A percentile compares a stretch with the other conserved stretches of the same genome.
phyloP scores from a whole-genome alignment of 257 asterid species.

The Dorcoceras hygrometricum region DNA sequence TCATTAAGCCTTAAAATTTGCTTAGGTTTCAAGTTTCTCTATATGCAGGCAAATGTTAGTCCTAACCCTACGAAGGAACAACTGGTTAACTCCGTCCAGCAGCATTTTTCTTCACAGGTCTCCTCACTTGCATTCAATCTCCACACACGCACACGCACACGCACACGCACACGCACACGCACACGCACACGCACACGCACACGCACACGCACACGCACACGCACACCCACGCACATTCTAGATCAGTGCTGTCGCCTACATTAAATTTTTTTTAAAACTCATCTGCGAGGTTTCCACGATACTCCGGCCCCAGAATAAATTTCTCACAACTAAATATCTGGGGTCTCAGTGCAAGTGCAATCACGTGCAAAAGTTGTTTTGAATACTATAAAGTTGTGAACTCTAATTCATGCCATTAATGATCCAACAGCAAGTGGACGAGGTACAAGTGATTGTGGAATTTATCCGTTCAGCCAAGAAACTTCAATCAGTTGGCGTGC shows the following conservation, averaged over 20 bases:
- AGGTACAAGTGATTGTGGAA: slow-evolving; percentile 71
- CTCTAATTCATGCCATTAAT: slow-evolving; percentile 16
- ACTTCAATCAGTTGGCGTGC: slow-evolving; percentile 38
- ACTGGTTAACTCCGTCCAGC: slow-evolving; percentile 57
- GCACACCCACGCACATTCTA: neutral
- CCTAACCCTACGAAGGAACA: slow-evolving; percentile 69
- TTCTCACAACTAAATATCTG: neutral
- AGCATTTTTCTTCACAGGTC: slow-evolving; percentile 81
- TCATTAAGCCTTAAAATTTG: neutral
- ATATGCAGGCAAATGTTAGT: slow-evolving; percentile 51
- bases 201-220: neutral
- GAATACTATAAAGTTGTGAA: neutral
- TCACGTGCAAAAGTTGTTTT: neutral
- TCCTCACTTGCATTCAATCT: neutral
- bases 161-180: neutral
- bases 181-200: neutral
- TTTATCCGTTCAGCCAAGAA: slow-evolving; percentile 74
- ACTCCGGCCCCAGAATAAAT: too few relatives aligned
- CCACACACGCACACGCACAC: neutral
- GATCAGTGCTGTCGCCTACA: neutral
- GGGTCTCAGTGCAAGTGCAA: neutral
- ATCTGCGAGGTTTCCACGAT: too few relatives aligned
- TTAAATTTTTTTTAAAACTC: too few relatives aligned
- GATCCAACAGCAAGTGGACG: slow-evolving; percentile 62
- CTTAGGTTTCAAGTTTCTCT: slow-evolving; percentile 1